Base-by-base conservation (phyloP, 495 filamentous ascomycete genomes). In the Gamarada debralockiae region DNA sequence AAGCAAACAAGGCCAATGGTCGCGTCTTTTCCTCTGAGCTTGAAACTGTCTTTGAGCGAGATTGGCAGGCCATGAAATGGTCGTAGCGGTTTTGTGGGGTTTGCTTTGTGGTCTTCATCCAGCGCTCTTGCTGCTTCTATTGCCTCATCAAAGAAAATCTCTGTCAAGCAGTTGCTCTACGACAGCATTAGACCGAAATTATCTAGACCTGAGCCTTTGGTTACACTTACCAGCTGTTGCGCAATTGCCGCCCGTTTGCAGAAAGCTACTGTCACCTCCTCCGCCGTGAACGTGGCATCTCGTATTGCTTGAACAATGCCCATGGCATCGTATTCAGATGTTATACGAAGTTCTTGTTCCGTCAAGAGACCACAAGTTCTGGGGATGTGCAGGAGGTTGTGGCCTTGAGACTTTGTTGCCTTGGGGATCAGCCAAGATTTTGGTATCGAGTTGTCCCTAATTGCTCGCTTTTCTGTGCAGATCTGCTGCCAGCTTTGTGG, bases 41-140 rank as follows among this genome's bases (percentile, higher is more conserved):
- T 70, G 68, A 87, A 86, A 37, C 74, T 73, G 55, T 88, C 85
- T 57, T 88, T 85, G 18, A 85, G 55, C 9, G 72, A 75, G 22
- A 88, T 71, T 5, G 85, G 84, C 0, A 89, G 73, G 13, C 84
- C 84, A 56, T 87, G 83, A 0, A 89, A 66, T 0, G 81, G 80
- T 1, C 84, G 84, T 33, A 81, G 43, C 0, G 72, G n/a, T 17
- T 64, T 67, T 13, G 7, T 74, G 40, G 17, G 66, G 31, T 65
- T 66, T 3, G 61, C 52, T 54, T 74, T 48, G 22, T 59, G 71
- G n/a, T 67, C 69, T 15, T 41, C 7, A 56, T 88, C 85, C n/a
- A 87, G 73, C 29, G 72, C 60, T 3, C 62, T 63, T 14, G 83
- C 84, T 18, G 75, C 70, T 23, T 68, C 64, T 7, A 86, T 58